phyloP scores from a whole-genome alignment of 2,329 filamentous ascomycete species.

The Fusarium nygamai region DNA sequence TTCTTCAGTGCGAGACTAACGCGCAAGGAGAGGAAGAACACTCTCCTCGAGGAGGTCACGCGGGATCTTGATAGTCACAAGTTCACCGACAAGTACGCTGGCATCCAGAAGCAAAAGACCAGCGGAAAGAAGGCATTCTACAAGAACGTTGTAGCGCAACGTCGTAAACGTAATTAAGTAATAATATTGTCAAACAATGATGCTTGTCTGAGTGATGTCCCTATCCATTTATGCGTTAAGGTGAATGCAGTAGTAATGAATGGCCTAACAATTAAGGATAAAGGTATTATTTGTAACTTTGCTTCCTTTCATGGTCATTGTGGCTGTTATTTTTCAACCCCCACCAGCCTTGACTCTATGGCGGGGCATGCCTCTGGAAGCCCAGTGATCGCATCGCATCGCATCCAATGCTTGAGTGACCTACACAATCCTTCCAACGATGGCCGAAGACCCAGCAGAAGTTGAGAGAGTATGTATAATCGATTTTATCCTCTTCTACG shows the following conservation, averaged over 20 bases:
- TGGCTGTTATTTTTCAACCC: not conserved
- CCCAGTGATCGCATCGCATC: not conserved
- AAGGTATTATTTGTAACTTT: not conserved
- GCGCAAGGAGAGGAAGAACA: slow-evolving; percentile 88
- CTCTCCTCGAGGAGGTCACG: slow-evolving; percentile 86
- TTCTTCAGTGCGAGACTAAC: slow-evolving; percentile 83
- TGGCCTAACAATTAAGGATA: not conserved
- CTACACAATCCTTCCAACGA: not conserved
- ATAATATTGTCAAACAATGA: not conserved
- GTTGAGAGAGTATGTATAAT: not conserved
- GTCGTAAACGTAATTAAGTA: slow-evolving; percentile 45
- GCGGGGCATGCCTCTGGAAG: not conserved
- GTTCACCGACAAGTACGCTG: slow-evolving; percentile 87
- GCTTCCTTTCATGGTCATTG: not conserved
- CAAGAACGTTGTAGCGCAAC: slow-evolving; percentile 73
- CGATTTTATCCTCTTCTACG: not conserved
- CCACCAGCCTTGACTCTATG: not conserved
- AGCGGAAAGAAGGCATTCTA: slow-evolving; percentile 93
- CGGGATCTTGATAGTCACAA: slow-evolving; percentile 61
- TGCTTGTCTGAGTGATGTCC: not conserved
- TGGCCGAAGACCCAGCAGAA: not conserved
- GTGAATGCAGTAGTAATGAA: not conserved
- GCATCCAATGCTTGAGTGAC: not conserved
- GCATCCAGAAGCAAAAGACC: slow-evolving; percentile 82
- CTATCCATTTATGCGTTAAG: not conserved